Evolutionary conservation across 768 basidiomycete genomes (phyloP), one percentile per base, ranked within the genome.

Genomic region (Hericium erinaceus): DNA sequence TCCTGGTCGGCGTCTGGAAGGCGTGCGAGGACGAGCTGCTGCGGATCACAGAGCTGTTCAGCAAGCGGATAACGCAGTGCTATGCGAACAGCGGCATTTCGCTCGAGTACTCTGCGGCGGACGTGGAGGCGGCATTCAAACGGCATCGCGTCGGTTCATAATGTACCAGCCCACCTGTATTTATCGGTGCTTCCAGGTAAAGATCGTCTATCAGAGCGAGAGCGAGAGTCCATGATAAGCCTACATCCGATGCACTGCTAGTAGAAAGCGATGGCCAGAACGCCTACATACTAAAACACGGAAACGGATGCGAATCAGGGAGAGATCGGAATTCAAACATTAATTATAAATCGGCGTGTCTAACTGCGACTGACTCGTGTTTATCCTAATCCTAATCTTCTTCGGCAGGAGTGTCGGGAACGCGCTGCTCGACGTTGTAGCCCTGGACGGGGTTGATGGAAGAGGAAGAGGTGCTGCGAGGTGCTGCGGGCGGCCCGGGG

Each of bases 1-100:
- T 92, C 41, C 73, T 95, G 72, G 81, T 83, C 24, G 86, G 84
- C 4, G 93, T 95, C 2, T 97, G 94, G 94, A 89, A 82, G 66
- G 85, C 91, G 39, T 92, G 92, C 69, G 92, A 95, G 69, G 85
- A 87, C 55, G 92, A 94, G 65, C 67, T 97, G 58, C 69, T 87
- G 60, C 79, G 80, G 59, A 78, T 92, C 62, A 89, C 87, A 8
- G 82, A 86, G 60, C 70, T 80, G 48, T 92, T 89, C 71, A 69
- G 68, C 52, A 82, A 77, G 59, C 74, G 86, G 59, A 87, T 97
- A 61, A 72, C 77, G 11, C 83, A 87, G 66, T 91, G 92, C 66
- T 98, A 95, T 70, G 77, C 75, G 16, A 91, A 90, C 52, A 80
- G 76, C 52, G 86, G 88, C 1, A 69, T 89, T 26, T 70, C 77